Conservation (phyloP, 768 basidiomycete genomes). For the Aureoboletus auriporus region DNA sequence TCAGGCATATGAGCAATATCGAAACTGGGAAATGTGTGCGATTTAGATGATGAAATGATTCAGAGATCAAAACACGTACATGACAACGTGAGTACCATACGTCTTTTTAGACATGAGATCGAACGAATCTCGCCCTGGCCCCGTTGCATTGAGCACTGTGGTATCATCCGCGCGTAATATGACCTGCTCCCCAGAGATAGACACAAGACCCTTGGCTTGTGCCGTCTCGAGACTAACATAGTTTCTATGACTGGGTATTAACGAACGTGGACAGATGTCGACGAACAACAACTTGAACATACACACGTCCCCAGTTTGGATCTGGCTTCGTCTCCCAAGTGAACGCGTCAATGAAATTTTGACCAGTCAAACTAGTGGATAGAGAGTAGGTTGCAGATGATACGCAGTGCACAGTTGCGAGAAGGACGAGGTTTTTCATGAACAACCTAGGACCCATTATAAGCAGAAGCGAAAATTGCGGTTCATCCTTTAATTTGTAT, state of each 20-base stretch:
- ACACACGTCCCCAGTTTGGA: constrained; percentile 31
- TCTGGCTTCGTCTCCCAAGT: constrained; percentile 22
- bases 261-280: neutral
- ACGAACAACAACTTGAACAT: too few relatives aligned
- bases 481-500: too few relatives aligned
- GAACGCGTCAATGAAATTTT: constrained; percentile 41
- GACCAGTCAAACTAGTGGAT: constrained; percentile 46
- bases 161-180: constrained; percentile 34
- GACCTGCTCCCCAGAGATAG: constrained; percentile 40
- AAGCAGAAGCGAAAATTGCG: too few relatives aligned
- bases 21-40: constrained; percentile 23
- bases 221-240: constrained; percentile 50
- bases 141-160: constrained; percentile 25
- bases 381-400: constrained; percentile 43
- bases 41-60: neutral
- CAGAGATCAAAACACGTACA: constrained; percentile 14
- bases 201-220: constrained; percentile 53
- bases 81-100: constrained; percentile 33
- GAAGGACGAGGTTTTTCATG: constrained; percentile 3
- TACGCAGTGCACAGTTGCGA: constrained; percentile 1
- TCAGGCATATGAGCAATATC: constrained; percentile 37
- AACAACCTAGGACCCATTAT: neutral
- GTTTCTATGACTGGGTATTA: constrained; percentile 31
- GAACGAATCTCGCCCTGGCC: constrained; percentile 36
- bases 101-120: constrained; percentile 25